Evolutionary conservation across 768 basidiomycete species (phyloP), one percentile per base, ranked within the genome.

Genomic region (Coprinellus aureogranulatus): DNA sequence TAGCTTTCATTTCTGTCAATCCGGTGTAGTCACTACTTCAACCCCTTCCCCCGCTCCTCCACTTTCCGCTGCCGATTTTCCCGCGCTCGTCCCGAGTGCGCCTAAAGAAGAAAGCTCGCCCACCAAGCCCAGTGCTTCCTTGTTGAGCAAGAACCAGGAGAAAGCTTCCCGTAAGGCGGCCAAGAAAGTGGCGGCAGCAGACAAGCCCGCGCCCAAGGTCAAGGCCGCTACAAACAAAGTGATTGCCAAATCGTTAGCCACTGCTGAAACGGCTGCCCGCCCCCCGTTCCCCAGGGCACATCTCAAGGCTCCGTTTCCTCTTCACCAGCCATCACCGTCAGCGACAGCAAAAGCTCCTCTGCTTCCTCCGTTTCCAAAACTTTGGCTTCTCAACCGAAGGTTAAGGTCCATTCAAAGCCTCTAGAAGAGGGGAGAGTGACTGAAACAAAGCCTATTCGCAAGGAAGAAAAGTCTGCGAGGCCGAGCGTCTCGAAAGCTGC

Each of bases 21-120:
- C 55, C 66, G 70, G 69, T 71, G 67, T 71, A 77, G 77, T 75
- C 63, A 72, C 74, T 60, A 64, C 71, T 56, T 67, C 72, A 68
- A 75, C 77, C 16, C 23, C 57, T 60, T 71, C 79, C 41, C 75
- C 80, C 52, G 72, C 77, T 59, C 75, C 85, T 57, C 83, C 86
- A 57, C 72, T 79, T 53, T 89, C 89, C 60, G 74, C 84, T 40
- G 74, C 82, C 67, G 91, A 92, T 70, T 92, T 92, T 68, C 91
- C 90, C 53, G 88, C 89, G 37, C 76, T 92, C 59, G 72, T 80
- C 61, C 59, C 69, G 59, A 71, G 65, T 59, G 61, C 76, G 67
- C 60, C 73, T 64, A 70, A 58, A 49, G 57, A 58, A 37, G 51
- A 50, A 10, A 39, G 31, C 40, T 53, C 51, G 2, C 44, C 57